These are phyloP conservation scores for Trypanosoma conorhini DNA, from an alignment of 208 protist genomes.

Conservation along the genomic window DNA sequence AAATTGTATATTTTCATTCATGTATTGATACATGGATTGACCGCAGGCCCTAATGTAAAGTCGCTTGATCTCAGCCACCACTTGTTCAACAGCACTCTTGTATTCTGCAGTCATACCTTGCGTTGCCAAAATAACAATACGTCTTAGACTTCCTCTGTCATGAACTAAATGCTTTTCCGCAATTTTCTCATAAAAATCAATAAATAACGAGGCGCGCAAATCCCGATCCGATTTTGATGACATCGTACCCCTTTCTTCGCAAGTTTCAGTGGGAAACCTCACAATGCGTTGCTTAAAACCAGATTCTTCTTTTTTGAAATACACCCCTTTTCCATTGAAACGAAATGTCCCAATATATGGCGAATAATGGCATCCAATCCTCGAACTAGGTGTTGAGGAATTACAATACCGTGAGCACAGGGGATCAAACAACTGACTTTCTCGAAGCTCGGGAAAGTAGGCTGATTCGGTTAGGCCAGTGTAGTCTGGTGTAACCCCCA, in stretches of 20 bases:
- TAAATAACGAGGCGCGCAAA: slow-evolving; percentile 57
- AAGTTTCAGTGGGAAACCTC: slow-evolving; percentile 64
- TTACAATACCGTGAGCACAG: slow-evolving; percentile 33
- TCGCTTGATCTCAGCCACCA: slow-evolving; percentile 65
- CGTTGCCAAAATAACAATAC: slow-evolving; percentile 73
- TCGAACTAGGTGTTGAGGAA: slow-evolving; percentile 46
- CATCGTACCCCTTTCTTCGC: slow-evolving; percentile 33
- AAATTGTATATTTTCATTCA: slow-evolving; percentile 70
- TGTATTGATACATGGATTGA: slow-evolving; percentile 80
- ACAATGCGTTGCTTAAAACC: slow-evolving; percentile 17
- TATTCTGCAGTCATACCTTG: slow-evolving; percentile 38
- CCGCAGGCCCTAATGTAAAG: slow-evolving; percentile 56
- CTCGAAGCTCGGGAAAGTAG: slow-evolving; percentile 32
- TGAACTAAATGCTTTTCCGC: slow-evolving; percentile 54
- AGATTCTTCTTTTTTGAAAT: slow-evolving; percentile 4
- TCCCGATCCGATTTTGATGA: slow-evolving; percentile 19
- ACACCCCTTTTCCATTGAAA: slow-evolving; percentile 28
- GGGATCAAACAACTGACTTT: slow-evolving; percentile 40
- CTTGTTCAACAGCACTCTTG: slow-evolving; percentile 51
- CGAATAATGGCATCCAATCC: slow-evolving; percentile 90
- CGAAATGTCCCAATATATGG: slow-evolving; percentile 75
- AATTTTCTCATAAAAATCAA: slow-evolving; percentile 75
- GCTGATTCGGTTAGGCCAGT: slow-evolving; percentile 55
- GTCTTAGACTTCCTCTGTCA: slow-evolving; percentile 45
- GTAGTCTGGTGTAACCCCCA: slow-evolving; percentile 81